Conservation (phyloP, 2,329 filamentous ascomycete species). For the Madurella fahalii region DNA sequence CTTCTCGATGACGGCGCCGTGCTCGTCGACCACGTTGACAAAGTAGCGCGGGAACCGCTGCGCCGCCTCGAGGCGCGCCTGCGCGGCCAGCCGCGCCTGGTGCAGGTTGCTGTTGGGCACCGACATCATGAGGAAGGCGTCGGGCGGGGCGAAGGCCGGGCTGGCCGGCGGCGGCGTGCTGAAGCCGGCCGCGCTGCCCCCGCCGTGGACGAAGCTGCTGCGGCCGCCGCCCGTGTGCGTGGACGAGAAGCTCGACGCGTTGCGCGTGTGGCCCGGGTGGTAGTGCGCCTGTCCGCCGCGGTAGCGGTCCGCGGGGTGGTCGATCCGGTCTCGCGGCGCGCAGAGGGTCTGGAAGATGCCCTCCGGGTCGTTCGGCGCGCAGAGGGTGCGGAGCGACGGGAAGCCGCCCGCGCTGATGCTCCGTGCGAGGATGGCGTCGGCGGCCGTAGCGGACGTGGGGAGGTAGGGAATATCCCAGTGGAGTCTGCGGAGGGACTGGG, state of each 20-base stretch:
- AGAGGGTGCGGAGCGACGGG: constrained; percentile 55
- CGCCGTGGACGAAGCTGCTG: constrained; percentile 3
- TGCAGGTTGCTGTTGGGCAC: constrained; percentile 42
- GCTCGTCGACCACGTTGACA: constrained; percentile 54
- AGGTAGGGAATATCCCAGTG: constrained; percentile 61
- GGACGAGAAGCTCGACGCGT: constrained; percentile 16
- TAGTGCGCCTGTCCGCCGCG: constrained; percentile 24
- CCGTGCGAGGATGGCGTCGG: constrained; percentile 60
- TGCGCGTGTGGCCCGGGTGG: constrained; percentile 13
- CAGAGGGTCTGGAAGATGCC: constrained; percentile 67
- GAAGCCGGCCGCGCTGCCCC: neutral
- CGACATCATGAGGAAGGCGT: constrained; percentile 13
- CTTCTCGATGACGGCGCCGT: constrained; percentile 47
- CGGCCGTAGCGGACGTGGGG: constrained; percentile 40
- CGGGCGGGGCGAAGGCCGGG: constrained; percentile 14
- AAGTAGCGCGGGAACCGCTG: constrained; percentile 50
- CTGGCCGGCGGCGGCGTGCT: constrained; percentile 8
- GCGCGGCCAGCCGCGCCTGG: constrained; percentile 58
- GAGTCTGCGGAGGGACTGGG: constrained; percentile 47
- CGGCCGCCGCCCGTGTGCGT: constrained; percentile 5
- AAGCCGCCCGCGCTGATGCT: constrained; percentile 61
- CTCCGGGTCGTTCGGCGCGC: constrained; percentile 65
- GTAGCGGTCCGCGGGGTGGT: constrained; percentile 49
- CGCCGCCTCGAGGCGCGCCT: constrained; percentile 59
- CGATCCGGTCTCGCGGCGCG: constrained; percentile 53